A percentile compares a stretch with the other conserved stretches of the same genome.
phyloP scores from a whole-genome alignment of 345 rosid species.

The Citrus unshiu region DNA sequence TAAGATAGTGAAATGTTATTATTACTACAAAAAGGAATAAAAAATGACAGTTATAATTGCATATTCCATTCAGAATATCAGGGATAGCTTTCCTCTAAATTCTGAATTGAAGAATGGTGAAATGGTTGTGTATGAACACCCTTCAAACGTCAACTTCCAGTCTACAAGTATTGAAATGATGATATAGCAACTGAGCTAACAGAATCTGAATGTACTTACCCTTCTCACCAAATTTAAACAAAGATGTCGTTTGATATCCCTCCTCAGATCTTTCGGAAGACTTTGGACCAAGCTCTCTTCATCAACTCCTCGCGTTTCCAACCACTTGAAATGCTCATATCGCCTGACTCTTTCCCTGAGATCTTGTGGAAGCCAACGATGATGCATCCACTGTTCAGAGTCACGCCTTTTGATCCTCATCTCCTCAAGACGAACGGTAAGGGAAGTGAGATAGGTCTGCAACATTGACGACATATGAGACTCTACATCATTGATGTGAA shows the following conservation, averaged over 20 bases:
- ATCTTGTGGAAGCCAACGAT: conserved; percentile 69
- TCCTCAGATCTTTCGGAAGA: conserved; percentile 80
- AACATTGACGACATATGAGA: conserved; percentile 17
- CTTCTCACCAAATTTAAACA: conserved; percentile 80
- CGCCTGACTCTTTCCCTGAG: conserved; percentile 65
- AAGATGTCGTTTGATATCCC: conserved; percentile 87
- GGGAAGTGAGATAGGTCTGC: conserved; percentile 83
- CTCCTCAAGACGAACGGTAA: conserved; percentile 79
- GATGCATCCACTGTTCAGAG: conserved; percentile 96
- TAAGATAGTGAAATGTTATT: too few species aligned
- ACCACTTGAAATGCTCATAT: conserved; percentile 74
- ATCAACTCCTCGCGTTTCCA: conserved; percentile 75
- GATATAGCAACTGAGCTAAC: background rate
- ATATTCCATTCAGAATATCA: background rate
- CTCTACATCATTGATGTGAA: background rate
- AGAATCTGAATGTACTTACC: conserved; percentile 37
- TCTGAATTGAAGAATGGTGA: background rate
- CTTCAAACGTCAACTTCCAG: background rate
- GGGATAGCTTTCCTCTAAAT: background rate
- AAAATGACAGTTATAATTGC: background rate
- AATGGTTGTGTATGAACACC: background rate
- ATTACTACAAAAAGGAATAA: too few species aligned
- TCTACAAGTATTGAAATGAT: conserved; percentile 6
- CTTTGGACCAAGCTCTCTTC: conserved; percentile 70
- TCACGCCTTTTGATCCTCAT: conserved; percentile 94